Conservation (phyloP, 768 basidiomycete genomes). For the Tylopilus sp. region DNA sequence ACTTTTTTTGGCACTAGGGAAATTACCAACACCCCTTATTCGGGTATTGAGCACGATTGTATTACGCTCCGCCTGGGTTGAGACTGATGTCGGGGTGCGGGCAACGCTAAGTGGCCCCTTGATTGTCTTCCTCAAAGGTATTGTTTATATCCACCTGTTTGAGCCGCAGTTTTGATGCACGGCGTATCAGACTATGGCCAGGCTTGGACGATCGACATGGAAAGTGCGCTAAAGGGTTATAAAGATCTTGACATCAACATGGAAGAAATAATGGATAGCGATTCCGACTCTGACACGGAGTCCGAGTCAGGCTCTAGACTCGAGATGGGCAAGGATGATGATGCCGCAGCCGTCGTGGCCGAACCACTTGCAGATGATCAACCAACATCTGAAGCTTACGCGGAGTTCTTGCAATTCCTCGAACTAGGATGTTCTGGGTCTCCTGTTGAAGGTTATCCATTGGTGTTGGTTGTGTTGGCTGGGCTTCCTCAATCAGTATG, state of each 20-base stretch:
- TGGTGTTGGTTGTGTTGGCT: slow-evolving; percentile 75
- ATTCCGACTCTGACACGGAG: slow-evolving; percentile 32
- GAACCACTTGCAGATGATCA: background rate
- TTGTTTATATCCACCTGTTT: background rate
- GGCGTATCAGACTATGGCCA: slow-evolving; percentile 51
- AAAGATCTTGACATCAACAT: slow-evolving; percentile 28
- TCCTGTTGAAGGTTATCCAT: slow-evolving; percentile 77
- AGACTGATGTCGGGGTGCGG: slow-evolving; percentile 69
- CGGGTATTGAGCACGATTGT: slow-evolving; percentile 52
- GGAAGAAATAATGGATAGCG: slow-evolving; percentile 22
- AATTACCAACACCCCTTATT: slow-evolving; percentile 32
- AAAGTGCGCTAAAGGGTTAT: slow-evolving; percentile 14
- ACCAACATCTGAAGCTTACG: slow-evolving; percentile 47
- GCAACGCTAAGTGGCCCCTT: slow-evolving; percentile 66
- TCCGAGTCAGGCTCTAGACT: slow-evolving; percentile 13
- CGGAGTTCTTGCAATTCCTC: slow-evolving; percentile 77
- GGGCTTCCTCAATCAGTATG: slow-evolving; percentile 71
- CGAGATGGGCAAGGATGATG: slow-evolving; percentile 34
- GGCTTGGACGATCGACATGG: slow-evolving; percentile 51
- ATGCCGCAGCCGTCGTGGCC: slow-evolving; percentile 27
- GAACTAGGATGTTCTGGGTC: slow-evolving; percentile 75
- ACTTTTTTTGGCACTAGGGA: slow-evolving; percentile 13
- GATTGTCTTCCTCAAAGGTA: slow-evolving; percentile 70
- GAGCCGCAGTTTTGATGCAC: background rate
- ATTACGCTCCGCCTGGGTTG: slow-evolving; percentile 68